A percentile compares a stretch with the other conserved stretches of the same genome.
Conservation (phyloP, 2,329 filamentous ascomycete genomes). For the Endocalyx cinctus region DNA sequence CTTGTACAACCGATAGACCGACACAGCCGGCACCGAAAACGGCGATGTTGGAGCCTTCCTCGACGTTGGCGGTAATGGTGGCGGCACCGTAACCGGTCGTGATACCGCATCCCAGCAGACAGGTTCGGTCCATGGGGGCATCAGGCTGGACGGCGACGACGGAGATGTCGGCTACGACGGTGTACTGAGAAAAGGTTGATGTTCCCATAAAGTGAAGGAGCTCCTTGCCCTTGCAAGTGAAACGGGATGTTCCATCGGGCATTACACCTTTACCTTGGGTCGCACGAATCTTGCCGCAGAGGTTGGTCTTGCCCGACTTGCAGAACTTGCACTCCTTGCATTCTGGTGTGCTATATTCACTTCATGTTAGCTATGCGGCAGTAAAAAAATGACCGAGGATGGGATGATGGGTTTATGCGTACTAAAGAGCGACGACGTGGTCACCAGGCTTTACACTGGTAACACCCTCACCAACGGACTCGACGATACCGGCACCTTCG, state of each 20-base stretch:
- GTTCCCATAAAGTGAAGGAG: slow-evolving; percentile 99
- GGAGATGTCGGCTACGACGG: slow-evolving; percentile 96
- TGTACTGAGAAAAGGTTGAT: slow-evolving; percentile 98
- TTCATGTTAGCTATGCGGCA: slow-evolving; percentile 10
- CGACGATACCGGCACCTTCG: slow-evolving; percentile 86
- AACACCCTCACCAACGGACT: slow-evolving; percentile 91
- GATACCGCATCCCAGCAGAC: slow-evolving; percentile 94
- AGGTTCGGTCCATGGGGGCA: slow-evolving; percentile 93
- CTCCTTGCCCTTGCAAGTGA: slow-evolving; percentile 91
- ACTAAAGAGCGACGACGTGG: slow-evolving; percentile 86
- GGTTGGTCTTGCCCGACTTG: slow-evolving; percentile 98
- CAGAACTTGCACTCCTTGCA: slow-evolving; percentile 99
- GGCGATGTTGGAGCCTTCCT: slow-evolving; percentile 84
- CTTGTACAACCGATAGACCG: slow-evolving; percentile 91
- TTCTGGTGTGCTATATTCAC: slow-evolving; percentile 77
- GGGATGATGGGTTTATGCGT: slow-evolving; percentile 29
- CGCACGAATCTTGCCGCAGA: slow-evolving; percentile 96
- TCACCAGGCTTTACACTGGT: slow-evolving; percentile 92
- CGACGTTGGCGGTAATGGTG: slow-evolving; percentile 85
- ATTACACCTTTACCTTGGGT: slow-evolving; percentile 95
- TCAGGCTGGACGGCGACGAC: slow-evolving; percentile 88
- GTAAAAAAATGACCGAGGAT: slow-evolving; percentile 1
- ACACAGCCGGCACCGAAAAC: slow-evolving; percentile 96
- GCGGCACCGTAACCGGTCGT: slow-evolving; percentile 97
- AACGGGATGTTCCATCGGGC: slow-evolving; percentile 93